Evolutionary conservation across 352 stramenopile species (phyloP), one percentile per base, ranked within the genome.

Genomic region (Phytophthora parvispora): DNA sequence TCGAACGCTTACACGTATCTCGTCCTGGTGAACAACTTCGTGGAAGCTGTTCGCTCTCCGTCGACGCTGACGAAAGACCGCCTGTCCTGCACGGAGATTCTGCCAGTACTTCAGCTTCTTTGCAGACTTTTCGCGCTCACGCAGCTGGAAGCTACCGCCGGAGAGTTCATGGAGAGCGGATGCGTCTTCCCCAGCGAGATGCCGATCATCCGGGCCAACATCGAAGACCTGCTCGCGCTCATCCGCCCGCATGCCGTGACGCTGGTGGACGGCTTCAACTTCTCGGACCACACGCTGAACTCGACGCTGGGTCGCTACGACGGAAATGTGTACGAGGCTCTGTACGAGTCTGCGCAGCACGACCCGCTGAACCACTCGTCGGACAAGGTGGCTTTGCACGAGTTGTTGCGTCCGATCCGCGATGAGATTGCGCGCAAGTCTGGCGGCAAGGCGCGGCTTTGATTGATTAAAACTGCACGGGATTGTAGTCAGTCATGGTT

Each of bases 241-340:
- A 74, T 94, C 43, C 86, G 86, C 9, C 72, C 77, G 7, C 81
- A 96, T 50, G 88, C 86, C n/a, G 86, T 96, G 40, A 75, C 75
- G 52, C 81, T 94, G 25, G 84, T 89, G 28, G 86, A 96, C 40
- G 83, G 82, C 18, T 96, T 93, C 72, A 90, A 94, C 69, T 93
- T 94, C 65, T 90, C 84, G 12, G 88, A 94, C 67, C 73, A 86
- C 57, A 28, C 60, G 47, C 61, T 96, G 40, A 94, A 94, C 80
- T 91, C 86, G 71, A 82, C 82, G 28, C 70, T 96, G 31, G 89
- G 89, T 25, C 81, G 86, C 57, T 89, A 83, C 50, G 84, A 95
- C 55, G 89, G 87, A 20, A 81, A 90, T 13, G 78, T 93, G 45
- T 95, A 96, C 76, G 80, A 92, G 45, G 82, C 83, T 57, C 58